Evolutionary conservation across 148 eudicot genomes (phyloP).

Genomic region (Polygonum maritimum): DNA sequence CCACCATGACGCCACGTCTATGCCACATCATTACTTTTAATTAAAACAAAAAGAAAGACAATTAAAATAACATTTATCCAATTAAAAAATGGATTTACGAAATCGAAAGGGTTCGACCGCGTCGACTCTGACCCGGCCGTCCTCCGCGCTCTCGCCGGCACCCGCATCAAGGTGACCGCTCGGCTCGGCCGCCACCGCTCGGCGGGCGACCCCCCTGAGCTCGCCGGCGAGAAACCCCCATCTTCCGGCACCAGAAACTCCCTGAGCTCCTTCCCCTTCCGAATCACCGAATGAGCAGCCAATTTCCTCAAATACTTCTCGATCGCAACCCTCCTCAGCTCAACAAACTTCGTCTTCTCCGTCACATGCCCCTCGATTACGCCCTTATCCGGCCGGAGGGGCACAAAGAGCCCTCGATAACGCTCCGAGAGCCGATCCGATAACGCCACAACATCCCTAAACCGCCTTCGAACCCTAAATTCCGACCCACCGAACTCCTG

Average conservation of each 20-base stretch:
- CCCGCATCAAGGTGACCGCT: too few relatives aligned
- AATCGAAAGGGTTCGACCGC: too few relatives aligned
- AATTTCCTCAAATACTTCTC: slow-evolving; percentile 11
- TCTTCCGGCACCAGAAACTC: neutral
- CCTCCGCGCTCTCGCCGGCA: too few relatives aligned
- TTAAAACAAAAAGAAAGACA: too few relatives aligned
- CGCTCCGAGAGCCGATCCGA: slow-evolving; percentile 9
- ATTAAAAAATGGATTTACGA: too few relatives aligned
- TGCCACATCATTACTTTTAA: too few relatives aligned
- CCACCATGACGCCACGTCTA: too few relatives aligned
- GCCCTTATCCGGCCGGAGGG: slow-evolving; percentile 7
- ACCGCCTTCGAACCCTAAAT: slow-evolving; percentile 11
- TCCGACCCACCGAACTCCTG: slow-evolving; percentile 4
- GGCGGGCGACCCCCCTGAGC: too few relatives aligned
- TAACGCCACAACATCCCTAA: slow-evolving; percentile 3
- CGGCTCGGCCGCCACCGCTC: too few relatives aligned
- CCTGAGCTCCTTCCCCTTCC: slow-evolving; percentile 10
- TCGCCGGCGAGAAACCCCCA: neutral
- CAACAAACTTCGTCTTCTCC: slow-evolving; percentile 10
- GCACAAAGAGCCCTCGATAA: slow-evolving; percentile 7
- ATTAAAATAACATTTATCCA: too few relatives aligned
- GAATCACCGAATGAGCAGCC: slow-evolving; percentile 3
- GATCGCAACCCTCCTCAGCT: slow-evolving; percentile 7
- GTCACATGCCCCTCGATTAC: slow-evolving; percentile 11
- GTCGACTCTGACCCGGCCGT: too few relatives aligned